Evolutionary conservation across 2,329 filamentous ascomycete genomes (phyloP), one percentile per base, ranked within the genome.

Genomic region (Thelonectria olida): DNA sequence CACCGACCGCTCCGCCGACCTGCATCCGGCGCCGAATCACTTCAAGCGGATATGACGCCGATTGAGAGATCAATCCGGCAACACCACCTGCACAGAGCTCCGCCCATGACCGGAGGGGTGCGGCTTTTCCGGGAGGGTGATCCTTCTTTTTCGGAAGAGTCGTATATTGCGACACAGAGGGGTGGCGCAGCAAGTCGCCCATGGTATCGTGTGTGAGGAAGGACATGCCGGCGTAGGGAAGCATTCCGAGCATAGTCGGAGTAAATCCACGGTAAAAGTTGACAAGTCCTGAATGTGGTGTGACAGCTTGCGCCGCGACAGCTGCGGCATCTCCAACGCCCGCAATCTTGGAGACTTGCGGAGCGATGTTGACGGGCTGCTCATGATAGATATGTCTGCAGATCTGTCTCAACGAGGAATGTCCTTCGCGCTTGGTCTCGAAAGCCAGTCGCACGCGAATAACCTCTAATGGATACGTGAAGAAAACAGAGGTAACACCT

Each of bases 191-290:
- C 47, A 96, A 73, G 76, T 99, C 96, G 62, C 92, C 92, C 39
- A 91, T 88, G 5, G 92, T 93, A 76, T 99, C 96, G 79, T 99
- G 96, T 0, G 93, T 97, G 39, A 99, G 85, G 79, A 99, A 99
- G 1, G 93, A 97, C 73, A 96, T 90, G 70, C 96, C 96, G 1
- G 96, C 96, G 73, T 99, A 99, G 0, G 96, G 96, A 1, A 99
- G 82, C 95, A 99, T 99, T 69, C 96, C 96, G 62, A 96, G 83
- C 5, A 99, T 78, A 0, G 96, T 98, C 0, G 95, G 92, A 0
- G 89, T 88, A 76, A 99, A 99, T 50, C 96, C 96, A 49, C 96
- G 89, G 79, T 97, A 99, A 76, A 99, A 99, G 77, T 99, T 99
- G 57, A 88, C 79, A 1, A 98, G 75, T 4, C 95, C 95, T 10